A percentile compares a stretch with the other conserved stretches of the same genome.
These are phyloP conservation scores for Neurospora sp. DNA, from an alignment of 2,329 filamentous ascomycete genomes.

Conservation along the genomic window DNA sequence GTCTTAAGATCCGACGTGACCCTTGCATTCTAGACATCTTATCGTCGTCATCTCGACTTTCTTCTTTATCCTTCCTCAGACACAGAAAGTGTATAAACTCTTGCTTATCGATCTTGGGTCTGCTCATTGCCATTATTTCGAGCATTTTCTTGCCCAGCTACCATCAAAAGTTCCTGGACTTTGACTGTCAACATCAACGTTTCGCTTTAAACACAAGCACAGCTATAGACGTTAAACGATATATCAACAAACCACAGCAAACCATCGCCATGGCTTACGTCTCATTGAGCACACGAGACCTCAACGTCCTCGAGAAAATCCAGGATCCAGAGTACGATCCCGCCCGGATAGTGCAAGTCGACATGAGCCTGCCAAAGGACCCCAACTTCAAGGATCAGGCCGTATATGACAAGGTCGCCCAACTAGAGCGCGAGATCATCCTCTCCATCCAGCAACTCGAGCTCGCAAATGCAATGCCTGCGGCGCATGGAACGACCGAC, in stretches of 20 bases:
- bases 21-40: not conserved
- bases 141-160: not conserved
- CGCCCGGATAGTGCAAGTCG: constrained; percentile 41
- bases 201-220: not conserved
- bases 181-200: not conserved
- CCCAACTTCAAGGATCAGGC: constrained; percentile 42
- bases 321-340: constrained; percentile 56
- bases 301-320: constrained; percentile 56
- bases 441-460: constrained; percentile 45
- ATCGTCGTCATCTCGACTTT: not conserved
- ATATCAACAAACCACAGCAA: not conserved
- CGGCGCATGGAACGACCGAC: constrained; percentile 21
- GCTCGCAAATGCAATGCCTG: constrained; percentile 37
- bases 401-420: constrained; percentile 41
- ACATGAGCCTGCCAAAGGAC: constrained; percentile 45
- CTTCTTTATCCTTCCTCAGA: not conserved
- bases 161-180: not conserved
- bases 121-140: not conserved
- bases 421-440: constrained; percentile 44
- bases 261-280: constrained; percentile 35
- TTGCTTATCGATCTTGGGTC: not conserved
- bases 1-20: not conserved
- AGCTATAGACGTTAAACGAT: not conserved
- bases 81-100: not conserved
- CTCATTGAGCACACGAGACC: constrained; percentile 46